Base-by-base conservation (phyloP, 805 yeast species). In the Sungouiella thailandica region DNA sequence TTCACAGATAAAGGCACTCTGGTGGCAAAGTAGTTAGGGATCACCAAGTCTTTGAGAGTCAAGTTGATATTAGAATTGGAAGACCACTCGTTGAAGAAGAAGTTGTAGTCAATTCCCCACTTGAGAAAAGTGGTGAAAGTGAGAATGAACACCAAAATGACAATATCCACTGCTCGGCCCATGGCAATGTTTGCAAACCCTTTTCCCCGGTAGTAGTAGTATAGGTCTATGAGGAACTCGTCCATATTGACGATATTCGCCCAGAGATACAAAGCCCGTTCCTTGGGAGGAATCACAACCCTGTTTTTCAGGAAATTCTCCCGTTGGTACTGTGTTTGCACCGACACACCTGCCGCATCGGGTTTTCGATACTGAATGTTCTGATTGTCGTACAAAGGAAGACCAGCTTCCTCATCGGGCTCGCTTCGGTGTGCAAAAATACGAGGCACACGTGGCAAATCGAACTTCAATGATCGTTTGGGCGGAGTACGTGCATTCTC, bases 181-280 rank as follows among this genome's bases (percentile, higher is more conserved):
- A 87, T 55, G 9, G 86, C 55, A n/a, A 90, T 86, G 53, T 95
- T 85, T 30, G 71, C 68, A 37, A 81, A 71, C 0, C 99, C 99
- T 53, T 81, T 85, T 3, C 94, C 95, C 17, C 82, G 63, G 55
- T 84, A 93, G 53, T 88, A 93, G 32, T 72, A 70, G 58, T 93
- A 93, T 8, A 89, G 74, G 46, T 90, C 95, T 34, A 77, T 78
- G 13, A 93, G 65, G 49, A 90, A 93, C 29, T 77, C 73, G 60
- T 93, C 99, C 55, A 93, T 70, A 56, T 93, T 93, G 46, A 84
- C 86, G 16, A 93, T 86, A 50, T 93, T 93, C 1, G 97, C 95
- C 97, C 98, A 93, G 40, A 86, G 72, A 87, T 97, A 93, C 12
- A 84, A 64, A 0, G 97, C 95, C 31, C 87, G 65, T 52, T 89